Evolutionary conservation across 176 grass and related monocot genomes (phyloP).

Genomic region (Triticum turgidum): DNA sequence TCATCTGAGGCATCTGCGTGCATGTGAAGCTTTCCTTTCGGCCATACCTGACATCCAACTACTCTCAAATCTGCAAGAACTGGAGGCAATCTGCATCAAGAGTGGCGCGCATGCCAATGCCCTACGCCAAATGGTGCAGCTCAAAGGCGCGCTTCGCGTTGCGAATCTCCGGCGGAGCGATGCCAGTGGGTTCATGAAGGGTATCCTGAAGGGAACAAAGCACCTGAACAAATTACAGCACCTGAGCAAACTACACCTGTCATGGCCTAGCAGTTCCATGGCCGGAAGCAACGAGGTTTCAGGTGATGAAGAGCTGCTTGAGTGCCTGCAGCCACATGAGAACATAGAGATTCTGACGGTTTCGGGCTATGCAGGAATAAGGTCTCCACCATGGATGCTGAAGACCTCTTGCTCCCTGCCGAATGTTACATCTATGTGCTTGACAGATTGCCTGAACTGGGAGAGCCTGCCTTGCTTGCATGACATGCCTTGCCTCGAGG

Average conservation of each 20-base stretch:
- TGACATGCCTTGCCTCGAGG: conserved; percentile 26
- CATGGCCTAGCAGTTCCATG: conserved; percentile 18
- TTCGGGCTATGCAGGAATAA: conserved; percentile 24
- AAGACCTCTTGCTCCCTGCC: conserved; percentile 6
- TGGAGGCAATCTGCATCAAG: conserved; percentile 20
- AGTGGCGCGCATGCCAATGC: background rate
- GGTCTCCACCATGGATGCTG: conserved; percentile 22
- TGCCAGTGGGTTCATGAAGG: conserved; percentile 15
- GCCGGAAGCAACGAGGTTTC: conserved; percentile 7
- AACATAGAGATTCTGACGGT: conserved; percentile 17
- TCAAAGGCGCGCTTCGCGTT: conserved; percentile 23
- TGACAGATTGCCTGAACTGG: conserved; percentile 32
- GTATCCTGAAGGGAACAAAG: conserved; percentile 35
- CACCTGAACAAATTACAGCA: conserved; percentile 22
- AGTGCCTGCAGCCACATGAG: conserved; percentile 39
- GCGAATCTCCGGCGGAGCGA: conserved; percentile 12
- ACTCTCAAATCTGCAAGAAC: conserved; percentile 35
- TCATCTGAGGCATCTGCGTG: conserved; percentile 21
- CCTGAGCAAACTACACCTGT: conserved; percentile 21
- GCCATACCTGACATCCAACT: conserved; percentile 2
- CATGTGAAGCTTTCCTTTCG: conserved; percentile 31
- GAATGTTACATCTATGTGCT: conserved; percentile 16
- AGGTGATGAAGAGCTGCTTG: conserved; percentile 27
- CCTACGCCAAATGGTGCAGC: conserved; percentile 23
- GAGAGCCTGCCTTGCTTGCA: conserved; percentile 35